Evolutionary conservation across 208 protist genomes (phyloP), one percentile per base, ranked within the genome.

Genomic region (Phytomonas sp.): DNA sequence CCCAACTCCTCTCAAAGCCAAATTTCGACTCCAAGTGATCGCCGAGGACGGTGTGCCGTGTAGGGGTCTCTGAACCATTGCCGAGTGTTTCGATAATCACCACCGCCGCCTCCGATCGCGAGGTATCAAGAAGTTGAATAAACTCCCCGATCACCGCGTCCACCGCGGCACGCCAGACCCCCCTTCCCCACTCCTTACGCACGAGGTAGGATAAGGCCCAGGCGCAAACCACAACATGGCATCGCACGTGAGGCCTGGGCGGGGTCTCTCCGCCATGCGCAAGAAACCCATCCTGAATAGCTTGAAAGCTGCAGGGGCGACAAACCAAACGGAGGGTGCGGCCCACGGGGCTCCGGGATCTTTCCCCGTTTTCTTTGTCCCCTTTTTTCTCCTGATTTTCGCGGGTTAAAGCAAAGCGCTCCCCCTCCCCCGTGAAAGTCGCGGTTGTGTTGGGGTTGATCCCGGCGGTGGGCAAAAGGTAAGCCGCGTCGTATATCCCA

Each of bases 121-220:
- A 37, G 56, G 71, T 86, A 64, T 83, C 81, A 5, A 92, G 78
- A 4, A 78, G 75, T 2, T 29, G 32, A 0, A 78, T 3, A 32
- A 94, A 63, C 4, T 66, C 74, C 7, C 74, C 19, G 60, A 94
- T 37, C 4, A 85, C 81, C 0, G 68, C 52, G 52, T 92, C 84
- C 16, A 92, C 72, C 0, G 80, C 80, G 0, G 70, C 79, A 68
- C 89, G 83, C 89, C 89, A 94, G 60, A 72, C 72, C 11, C 81
- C 77, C 5, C 69, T 78, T 34, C 83, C 87, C 87, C 89, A 94
- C 69, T 81, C 73, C 70, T 78, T 69, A 11, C 89, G 89, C 87
- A 91, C 87, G 26, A 94, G 82, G 33, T 92, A 93, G 34, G 86
- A 92, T 29, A 94, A 76, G n/a, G 89, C 84, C 87, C 89, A 94